Percentiles rank a stretch among this genome's conserved stretches.
Evolutionary conservation across 495 filamentous ascomycete genomes (phyloP).

Genomic region (Apodospora peruviana): DNA sequence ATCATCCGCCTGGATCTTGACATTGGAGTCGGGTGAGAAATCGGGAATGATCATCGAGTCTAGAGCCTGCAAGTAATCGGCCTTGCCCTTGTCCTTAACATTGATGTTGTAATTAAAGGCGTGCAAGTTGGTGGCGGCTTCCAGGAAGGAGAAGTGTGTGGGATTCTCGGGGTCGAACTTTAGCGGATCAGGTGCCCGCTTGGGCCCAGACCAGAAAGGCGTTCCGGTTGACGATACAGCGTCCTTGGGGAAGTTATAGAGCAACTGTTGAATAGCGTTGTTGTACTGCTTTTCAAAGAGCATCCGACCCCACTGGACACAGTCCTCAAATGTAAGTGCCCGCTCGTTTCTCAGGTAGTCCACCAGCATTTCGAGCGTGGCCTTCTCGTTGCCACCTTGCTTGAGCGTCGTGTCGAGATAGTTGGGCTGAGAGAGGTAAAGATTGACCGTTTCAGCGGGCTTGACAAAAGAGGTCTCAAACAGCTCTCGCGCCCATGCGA

Average conservation of each 20-base stretch:
- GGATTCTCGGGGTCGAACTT: conserved; percentile 80
- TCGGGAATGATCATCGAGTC: conserved; percentile 95
- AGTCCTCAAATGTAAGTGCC: conserved; percentile 90
- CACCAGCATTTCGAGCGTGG: conserved; percentile 82
- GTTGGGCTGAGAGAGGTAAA: conserved; percentile 86
- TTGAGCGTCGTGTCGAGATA: conserved; percentile 87
- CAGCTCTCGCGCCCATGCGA: conserved; percentile 93
- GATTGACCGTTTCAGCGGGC: conserved; percentile 89
- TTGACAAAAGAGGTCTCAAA: conserved; percentile 94
- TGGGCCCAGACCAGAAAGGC: conserved; percentile 97
- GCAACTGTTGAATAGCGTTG: conserved; percentile 91
- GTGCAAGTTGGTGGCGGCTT: conserved; percentile 86
- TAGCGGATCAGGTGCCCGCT: conserved; percentile 89
- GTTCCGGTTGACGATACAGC: conserved; percentile 80
- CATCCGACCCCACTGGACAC: conserved; percentile 85
- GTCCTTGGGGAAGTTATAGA: conserved; percentile 98
- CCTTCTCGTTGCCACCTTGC: conserved; percentile 94
- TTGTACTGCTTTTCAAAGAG: conserved; percentile 97
- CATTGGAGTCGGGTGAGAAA: conserved; percentile 82
- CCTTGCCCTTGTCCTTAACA: conserved; percentile 59
- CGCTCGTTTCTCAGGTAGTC: conserved; percentile 92
- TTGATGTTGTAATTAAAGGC: conserved; percentile 98
- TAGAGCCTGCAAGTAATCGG: conserved; percentile 69
- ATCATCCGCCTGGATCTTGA: conserved; percentile 96
- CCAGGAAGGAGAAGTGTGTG: conserved; percentile 80